Evolutionary conservation across 306 rosid genomes (phyloP).

Genomic region (Casuarina cunninghamiana): DNA sequence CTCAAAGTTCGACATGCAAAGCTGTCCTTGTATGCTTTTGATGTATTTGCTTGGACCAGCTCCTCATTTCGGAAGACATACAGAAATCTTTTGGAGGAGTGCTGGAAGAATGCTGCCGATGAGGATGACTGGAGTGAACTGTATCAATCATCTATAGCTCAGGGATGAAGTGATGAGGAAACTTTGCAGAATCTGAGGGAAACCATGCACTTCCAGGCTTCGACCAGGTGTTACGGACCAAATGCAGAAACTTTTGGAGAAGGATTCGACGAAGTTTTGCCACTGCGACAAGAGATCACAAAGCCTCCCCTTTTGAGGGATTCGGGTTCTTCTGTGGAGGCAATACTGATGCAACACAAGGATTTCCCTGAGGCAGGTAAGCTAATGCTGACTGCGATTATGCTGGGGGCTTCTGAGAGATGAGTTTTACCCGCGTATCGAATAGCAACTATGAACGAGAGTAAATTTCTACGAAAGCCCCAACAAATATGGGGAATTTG

Average conservation of each 20-base stretch:
- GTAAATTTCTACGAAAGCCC: too few species aligned
- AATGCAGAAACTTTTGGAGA: constrained; percentile 69
- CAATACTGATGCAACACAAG: constrained; percentile 83
- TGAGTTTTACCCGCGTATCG: too few species aligned
- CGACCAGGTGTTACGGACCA: constrained; percentile 78
- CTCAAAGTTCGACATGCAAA: constrained; percentile 55
- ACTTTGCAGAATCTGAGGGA: constrained; percentile 55
- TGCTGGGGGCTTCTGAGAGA: constrained; percentile 44
- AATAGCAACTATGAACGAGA: too few species aligned
- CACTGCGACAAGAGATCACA: constrained; percentile 61
- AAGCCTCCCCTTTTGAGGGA: constrained; percentile 40
- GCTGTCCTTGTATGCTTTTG: constrained; percentile 64
- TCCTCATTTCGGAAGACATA: constrained; percentile 66
- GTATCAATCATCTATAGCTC: constrained; percentile 50
- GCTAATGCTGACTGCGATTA: constrained; percentile 83
- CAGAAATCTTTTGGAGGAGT: constrained; percentile 72
- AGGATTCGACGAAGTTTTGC: constrained; percentile 71
- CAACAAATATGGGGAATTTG: too few species aligned
- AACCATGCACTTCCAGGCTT: constrained; percentile 70
- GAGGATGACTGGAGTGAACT: constrained; percentile 75
- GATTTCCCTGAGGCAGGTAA: constrained; percentile 89
- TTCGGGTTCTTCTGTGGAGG: constrained; percentile 62
- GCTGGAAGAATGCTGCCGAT: constrained; percentile 88
- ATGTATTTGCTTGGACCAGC: constrained; percentile 89
- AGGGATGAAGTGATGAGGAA: constrained; percentile 91